These are phyloP conservation scores for Aaosphaeria arxii DNA, from an alignment of 2,329 filamentous ascomycete genomes.

Conservation along the genomic window DNA sequence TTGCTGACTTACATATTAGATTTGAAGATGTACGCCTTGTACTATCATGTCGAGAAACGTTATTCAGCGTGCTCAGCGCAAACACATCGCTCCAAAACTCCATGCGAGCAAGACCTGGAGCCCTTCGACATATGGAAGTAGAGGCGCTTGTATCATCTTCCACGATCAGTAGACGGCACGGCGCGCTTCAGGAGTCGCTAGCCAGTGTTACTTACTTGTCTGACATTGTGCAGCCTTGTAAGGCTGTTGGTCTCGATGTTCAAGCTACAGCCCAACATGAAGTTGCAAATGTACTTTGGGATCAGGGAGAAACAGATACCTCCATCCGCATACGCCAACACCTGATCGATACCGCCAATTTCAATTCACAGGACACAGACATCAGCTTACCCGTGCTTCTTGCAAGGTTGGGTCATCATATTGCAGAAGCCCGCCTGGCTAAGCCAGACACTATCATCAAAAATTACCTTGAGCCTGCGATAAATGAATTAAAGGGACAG, in stretches of 20 bases:
- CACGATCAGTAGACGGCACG: constrained; percentile 72
- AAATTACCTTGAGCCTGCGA: constrained; percentile 78
- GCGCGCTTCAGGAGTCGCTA: constrained; percentile 79
- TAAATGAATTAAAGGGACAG: constrained; percentile 72
- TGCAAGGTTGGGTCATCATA: constrained; percentile 74
- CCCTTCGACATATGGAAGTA: constrained; percentile 70
- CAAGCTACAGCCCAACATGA: constrained; percentile 77
- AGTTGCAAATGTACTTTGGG: constrained; percentile 87
- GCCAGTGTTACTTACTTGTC: constrained; percentile 82
- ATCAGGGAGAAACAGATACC: constrained; percentile 82
- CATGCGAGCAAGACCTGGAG: constrained; percentile 58
- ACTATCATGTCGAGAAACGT: constrained; percentile 76
- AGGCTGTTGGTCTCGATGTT: constrained; percentile 69
- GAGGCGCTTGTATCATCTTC: constrained; percentile 75
- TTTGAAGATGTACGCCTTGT: constrained; percentile 78
- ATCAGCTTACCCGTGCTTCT: constrained; percentile 63
- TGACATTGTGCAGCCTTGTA: constrained; percentile 69
- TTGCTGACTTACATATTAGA: constrained; percentile 39
- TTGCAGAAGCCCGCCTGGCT: constrained; percentile 85
- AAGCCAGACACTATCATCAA: constrained; percentile 88
- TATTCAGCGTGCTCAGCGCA: constrained; percentile 75
- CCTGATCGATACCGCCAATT: constrained; percentile 44
- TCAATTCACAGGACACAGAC: constrained; percentile 27
- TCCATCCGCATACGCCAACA: constrained; percentile 86
- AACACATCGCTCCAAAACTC: constrained; percentile 62